phyloP scores from a whole-genome alignment of 2,329 filamentous ascomycete species.

The Aspergillus eucalypticola region DNA sequence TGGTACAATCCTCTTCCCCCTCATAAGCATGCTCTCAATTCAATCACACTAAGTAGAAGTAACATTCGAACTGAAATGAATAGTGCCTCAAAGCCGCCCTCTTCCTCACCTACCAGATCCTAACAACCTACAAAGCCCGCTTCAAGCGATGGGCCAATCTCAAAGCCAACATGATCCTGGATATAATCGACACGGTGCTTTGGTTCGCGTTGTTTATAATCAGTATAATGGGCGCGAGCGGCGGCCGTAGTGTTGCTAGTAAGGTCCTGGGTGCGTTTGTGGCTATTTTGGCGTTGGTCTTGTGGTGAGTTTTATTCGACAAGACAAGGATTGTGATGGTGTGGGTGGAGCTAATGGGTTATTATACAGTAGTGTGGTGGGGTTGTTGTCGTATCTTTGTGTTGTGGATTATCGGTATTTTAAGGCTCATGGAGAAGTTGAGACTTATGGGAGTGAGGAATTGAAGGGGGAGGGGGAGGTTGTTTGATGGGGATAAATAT shows the following conservation, averaged over 20 bases:
- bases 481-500: not conserved
- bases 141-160: constrained; percentile 26
- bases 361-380: constrained; percentile 9
- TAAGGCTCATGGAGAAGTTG: constrained; percentile 10
- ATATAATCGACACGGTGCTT: constrained; percentile 28
- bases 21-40: no score
- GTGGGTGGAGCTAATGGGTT: not conserved
- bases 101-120: constrained; percentile 25
- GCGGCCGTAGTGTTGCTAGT: constrained; percentile 15
- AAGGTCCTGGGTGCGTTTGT: constrained; percentile 23
- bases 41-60: no score
- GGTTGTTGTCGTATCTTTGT: constrained; percentile 18
- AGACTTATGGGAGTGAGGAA: not conserved
- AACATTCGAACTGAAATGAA: not conserved
- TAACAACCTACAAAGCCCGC: constrained; percentile 18
- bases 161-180: constrained; percentile 24
- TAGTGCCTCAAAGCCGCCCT: constrained; percentile 26
- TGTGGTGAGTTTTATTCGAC: constrained; percentile 22
- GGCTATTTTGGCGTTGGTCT: constrained; percentile 13
- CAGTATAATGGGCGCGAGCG: constrained; percentile 20
- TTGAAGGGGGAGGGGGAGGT: not conserved
- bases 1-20: constrained; percentile 4
- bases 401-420: constrained; percentile 16
- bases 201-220: constrained; percentile 30
- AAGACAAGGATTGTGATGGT: no score